These are phyloP conservation scores for Wickerhamiella vanderwaltii DNA, from an alignment of 805 yeast species.

Conservation along the genomic window DNA sequence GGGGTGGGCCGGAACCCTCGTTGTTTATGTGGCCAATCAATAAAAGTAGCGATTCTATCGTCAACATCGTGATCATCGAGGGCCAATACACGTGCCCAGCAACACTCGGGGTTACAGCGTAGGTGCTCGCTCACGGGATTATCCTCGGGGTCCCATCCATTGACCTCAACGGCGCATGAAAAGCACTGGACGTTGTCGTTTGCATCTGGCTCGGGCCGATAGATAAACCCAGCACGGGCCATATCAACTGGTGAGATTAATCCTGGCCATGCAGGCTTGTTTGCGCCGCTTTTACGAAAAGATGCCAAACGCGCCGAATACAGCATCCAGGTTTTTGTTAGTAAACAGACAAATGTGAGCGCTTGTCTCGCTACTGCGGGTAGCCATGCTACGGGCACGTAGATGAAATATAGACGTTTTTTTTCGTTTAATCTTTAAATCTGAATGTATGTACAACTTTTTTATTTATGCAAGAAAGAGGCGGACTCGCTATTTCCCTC, in stretches of 20 bases:
- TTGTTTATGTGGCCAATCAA: slow-evolving; percentile 5
- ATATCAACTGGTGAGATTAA: background rate
- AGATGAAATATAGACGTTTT: too few relatives aligned
- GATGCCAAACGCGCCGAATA: slow-evolving; percentile 5
- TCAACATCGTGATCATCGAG: background rate
- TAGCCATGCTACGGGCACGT: too few relatives aligned
- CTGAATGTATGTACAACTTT: too few relatives aligned
- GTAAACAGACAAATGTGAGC: too few relatives aligned
- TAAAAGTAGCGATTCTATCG: slow-evolving; percentile 9
- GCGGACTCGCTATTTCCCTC: too few relatives aligned
- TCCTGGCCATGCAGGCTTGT: slow-evolving; percentile 2
- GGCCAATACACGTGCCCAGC: slow-evolving; percentile 8
- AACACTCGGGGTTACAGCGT: slow-evolving; percentile 3
- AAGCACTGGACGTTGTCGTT: slow-evolving; percentile 8
- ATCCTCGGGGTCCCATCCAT: slow-evolving; percentile 5
- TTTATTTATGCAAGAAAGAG: too few relatives aligned
- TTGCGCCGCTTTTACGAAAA: background rate
- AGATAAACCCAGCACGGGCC: slow-evolving; percentile 10
- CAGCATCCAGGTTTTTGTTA: background rate
- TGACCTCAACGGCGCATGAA: slow-evolving; percentile 6
- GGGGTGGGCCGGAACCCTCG: background rate
- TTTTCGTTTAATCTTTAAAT: too few relatives aligned
- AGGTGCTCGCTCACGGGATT: slow-evolving; percentile 8
- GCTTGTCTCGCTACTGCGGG: too few relatives aligned
- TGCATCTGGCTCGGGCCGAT: background rate